Evolutionary conservation across 345 rosid genomes (phyloP).

Genomic region (Aethionema arabicum): DNA sequence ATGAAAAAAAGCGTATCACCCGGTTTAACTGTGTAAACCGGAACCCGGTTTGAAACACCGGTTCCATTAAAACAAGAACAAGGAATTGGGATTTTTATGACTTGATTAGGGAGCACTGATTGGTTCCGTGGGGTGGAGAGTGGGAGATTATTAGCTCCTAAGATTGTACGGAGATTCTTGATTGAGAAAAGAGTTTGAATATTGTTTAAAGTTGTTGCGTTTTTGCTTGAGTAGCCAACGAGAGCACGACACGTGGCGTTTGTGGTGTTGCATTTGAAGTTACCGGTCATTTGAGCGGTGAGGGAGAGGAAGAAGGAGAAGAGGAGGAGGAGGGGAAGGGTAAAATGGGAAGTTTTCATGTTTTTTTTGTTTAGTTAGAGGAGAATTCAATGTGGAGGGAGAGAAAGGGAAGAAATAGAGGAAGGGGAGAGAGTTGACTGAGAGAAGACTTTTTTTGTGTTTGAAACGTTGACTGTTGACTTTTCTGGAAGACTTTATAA

Average conservation of each 20-base stretch:
- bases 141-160: slow-evolving; percentile 58
- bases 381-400: slow-evolving; percentile 9
- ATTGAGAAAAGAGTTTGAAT: slow-evolving; percentile 55
- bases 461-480: slow-evolving; percentile 6
- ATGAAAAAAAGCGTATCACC: slow-evolving; percentile 44
- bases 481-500: slow-evolving; percentile 1
- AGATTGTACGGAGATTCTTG: slow-evolving; percentile 40
- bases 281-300: slow-evolving; percentile 36
- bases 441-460: neutral
- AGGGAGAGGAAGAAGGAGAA: slow-evolving; percentile 29
- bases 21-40: slow-evolving; percentile 45
- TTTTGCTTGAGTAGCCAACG: slow-evolving; percentile 52
- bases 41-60: slow-evolving; percentile 46
- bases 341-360: slow-evolving; percentile 26
- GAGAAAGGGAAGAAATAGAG: neutral
- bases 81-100: slow-evolving; percentile 53
- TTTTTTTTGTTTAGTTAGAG: slow-evolving; percentile 7
- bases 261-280: slow-evolving; percentile 53
- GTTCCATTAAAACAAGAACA: slow-evolving; percentile 60
- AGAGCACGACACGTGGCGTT: slow-evolving; percentile 40
- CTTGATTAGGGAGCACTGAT: slow-evolving; percentile 21
- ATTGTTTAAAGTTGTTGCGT: slow-evolving; percentile 45
- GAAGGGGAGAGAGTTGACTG: slow-evolving; percentile 21
- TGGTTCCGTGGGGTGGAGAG: slow-evolving; percentile 35
- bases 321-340: slow-evolving; percentile 9